Base-by-base conservation (phyloP, 1,139 yeast genomes). In the Geotrichum fermentans region DNA sequence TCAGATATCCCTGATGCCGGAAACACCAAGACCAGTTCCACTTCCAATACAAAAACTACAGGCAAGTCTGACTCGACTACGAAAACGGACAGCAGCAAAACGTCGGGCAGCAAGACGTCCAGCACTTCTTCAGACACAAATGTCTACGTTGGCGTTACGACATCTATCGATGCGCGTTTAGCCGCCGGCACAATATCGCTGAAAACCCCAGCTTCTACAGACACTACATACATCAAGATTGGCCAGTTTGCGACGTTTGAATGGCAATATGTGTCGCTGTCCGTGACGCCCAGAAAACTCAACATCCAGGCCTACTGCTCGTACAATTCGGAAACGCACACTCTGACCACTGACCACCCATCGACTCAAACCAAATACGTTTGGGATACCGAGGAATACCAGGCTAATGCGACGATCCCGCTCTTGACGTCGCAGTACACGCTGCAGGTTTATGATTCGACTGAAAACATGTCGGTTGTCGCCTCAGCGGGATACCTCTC, bases 171-270 rank as follows among this genome's bases (percentile, higher is more conserved):
- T 45, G 64, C 71, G 5, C 54, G 57, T 4, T 54, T 58, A 11
- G 69, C 73, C 0, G 66, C 72, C 0, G 73, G 74, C 3, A 67
- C 67, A 0, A 57, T 69, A 13, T 52, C 66, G 3, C 51, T 71
- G 53, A 40, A 57, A 8, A 60, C 67, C 8, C 74, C 74, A 0
- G 60, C 57, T 2, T 53, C 68, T 3, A 66, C 71, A 10, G 60
- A 58, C 24, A 53, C 63, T 2, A 66, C 72, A 1, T 71, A 70
- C 51, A 58, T 70, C 52, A 68, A 68, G 53, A 58, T 67, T 36
- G 74, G 74, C 3, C 64, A 64, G 14, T 54, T 58, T 34, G 73
- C 72, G 11, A 69, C 74, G 13, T 71, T 71, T 52, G 61, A 65
- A 24, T 70, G 74, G 74, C 58, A 64, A 30, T 70, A 66, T 52